phyloP scores from a whole-genome alignment of 805 yeast genomes.

The Wickerhamiella parazyma region DNA sequence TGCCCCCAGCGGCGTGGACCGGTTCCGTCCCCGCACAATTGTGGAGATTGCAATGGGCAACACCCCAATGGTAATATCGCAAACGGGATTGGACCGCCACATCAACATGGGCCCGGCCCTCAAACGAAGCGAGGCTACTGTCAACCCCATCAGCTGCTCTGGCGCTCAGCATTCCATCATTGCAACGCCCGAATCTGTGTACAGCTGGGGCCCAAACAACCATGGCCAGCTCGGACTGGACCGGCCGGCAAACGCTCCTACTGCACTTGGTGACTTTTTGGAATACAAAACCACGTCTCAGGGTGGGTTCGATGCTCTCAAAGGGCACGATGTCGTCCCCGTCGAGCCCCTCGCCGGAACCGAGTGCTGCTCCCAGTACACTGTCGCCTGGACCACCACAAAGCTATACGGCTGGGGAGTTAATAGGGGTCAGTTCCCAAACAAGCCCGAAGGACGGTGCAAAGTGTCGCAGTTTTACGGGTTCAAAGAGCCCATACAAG shows the following conservation, averaged over 20 bases:
- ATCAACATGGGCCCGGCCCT: conserved; percentile 12
- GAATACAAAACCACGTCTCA: conserved; percentile 2
- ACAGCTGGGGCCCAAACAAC: conserved; percentile 19
- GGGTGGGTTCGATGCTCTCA: conserved; percentile 15
- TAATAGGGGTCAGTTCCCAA: conserved; percentile 18
- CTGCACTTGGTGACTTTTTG: conserved; percentile 11
- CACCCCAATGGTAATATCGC: conserved; percentile 5
- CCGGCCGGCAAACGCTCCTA: conserved; percentile 10
- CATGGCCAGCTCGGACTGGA: conserved; percentile 17
- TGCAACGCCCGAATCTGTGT: conserved; percentile 13
- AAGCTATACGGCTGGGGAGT: conserved; percentile 19
- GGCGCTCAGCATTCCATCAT: conserved; percentile 13
- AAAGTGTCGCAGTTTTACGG: neutral
- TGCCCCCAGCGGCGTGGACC: conserved; percentile 1
- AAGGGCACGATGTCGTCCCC: conserved; percentile 4
- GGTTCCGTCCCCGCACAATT: conserved; percentile 4
- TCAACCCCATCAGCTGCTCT: neutral
- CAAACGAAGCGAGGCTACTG: neutral
- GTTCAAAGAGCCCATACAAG: conserved; percentile 9
- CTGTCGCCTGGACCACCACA: conserved; percentile 6
- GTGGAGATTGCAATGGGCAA: conserved; percentile 1
- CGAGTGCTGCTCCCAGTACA: conserved; percentile 1
- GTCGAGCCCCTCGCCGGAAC: conserved; percentile 11
- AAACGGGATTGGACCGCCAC: neutral
- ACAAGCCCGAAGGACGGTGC: conserved; percentile 1